phyloP scores from a whole-genome alignment of 345 rosid species.

The Raphanus raphanistrum region DNA sequence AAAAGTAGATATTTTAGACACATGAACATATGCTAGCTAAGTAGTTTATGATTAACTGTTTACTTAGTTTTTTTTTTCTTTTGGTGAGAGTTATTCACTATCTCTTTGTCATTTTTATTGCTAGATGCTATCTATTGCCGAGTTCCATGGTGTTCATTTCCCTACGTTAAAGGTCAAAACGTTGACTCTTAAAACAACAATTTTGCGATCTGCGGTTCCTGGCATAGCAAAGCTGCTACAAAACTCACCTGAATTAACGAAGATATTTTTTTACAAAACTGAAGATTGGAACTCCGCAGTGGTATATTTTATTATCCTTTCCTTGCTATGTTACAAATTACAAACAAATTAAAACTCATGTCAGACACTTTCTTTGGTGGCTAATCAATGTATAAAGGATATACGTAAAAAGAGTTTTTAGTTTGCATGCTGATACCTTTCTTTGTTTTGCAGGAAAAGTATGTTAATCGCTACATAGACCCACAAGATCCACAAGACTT shows the following conservation, averaged over 20 bases:
- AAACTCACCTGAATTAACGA: slow-evolving; percentile 25
- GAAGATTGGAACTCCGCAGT: not conserved
- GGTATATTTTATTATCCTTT: not conserved
- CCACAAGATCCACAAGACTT: not conserved
- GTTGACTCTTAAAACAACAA: slow-evolving; percentile 4
- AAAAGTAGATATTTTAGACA: too few species aligned
- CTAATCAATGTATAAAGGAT: not conserved
- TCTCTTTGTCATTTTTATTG: not conserved
- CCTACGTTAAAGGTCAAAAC: slow-evolving; percentile 8
- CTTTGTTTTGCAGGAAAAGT: not conserved
- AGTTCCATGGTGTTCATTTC: slow-evolving; percentile 6
- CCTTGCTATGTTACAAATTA: not conserved
- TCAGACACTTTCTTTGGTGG: not conserved
- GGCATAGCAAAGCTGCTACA: slow-evolving; percentile 29
- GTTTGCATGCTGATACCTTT: not conserved
- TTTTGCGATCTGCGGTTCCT: slow-evolving; percentile 9
- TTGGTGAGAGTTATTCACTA: not conserved
- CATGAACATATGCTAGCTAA: too few species aligned
- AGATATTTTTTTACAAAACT: slow-evolving; percentile 10
- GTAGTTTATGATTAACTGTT: too few species aligned
- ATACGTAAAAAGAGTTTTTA: too few species aligned
- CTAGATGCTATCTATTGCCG: slow-evolving; percentile 20
- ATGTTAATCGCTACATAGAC: not conserved
- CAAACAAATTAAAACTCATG: not conserved
- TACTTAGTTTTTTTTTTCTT: not conserved